A percentile compares a stretch with the other conserved stretches of the same genome.
These are phyloP conservation scores for Anaeramoeba flamelloides DNA, from an alignment of 78 protist species.

Conservation along the genomic window DNA sequence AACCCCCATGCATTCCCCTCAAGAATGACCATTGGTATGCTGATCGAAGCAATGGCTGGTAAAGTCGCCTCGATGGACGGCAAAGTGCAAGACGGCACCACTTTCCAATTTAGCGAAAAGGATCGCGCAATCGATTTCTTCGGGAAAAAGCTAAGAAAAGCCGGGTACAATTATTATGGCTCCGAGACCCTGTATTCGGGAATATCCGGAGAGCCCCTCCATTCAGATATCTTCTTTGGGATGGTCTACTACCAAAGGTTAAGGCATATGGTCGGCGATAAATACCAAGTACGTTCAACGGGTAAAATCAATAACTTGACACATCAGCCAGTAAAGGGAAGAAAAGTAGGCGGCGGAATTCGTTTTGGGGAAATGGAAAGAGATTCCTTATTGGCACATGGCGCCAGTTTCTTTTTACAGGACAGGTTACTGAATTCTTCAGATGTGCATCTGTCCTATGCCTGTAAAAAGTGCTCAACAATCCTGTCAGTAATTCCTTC, in stretches of 20 bases:
- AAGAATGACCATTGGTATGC: slow-evolving; percentile 98
- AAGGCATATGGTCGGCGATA: slow-evolving; percentile 95
- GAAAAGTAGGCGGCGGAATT: slow-evolving; percentile 65
- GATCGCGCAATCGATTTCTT: slow-evolving; percentile 64
- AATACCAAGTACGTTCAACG: slow-evolving; percentile 86
- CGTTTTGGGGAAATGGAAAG: slow-evolving; percentile 99
- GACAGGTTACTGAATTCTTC: slow-evolving; percentile 79
- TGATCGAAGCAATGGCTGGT: slow-evolving; percentile 83
- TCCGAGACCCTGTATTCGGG: slow-evolving; percentile 75
- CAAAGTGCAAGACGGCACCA: slow-evolving; percentile 72
- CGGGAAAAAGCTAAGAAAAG: slow-evolving; percentile 67
- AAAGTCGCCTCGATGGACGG: slow-evolving; percentile 73
- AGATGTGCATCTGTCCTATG: slow-evolving; percentile 31
- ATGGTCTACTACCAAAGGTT: slow-evolving; percentile 89
- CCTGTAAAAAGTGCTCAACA: too few species aligned
- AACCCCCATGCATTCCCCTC: slow-evolving; percentile 99
- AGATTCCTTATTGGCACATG: slow-evolving; percentile 88
- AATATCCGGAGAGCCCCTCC: slow-evolving; percentile 55
- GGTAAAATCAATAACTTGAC: slow-evolving; percentile 75
- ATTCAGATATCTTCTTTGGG: slow-evolving; percentile 81
- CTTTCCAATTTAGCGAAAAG: slow-evolving; percentile 63
- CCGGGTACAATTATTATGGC: slow-evolving; percentile 84
- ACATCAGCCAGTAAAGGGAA: slow-evolving; percentile 88
- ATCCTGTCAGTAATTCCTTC: too few species aligned
- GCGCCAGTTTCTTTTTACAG: slow-evolving; percentile 58